Base-by-base conservation (phyloP, 352 stramenopile genomes). In the Thalassiosira hispida region DNA sequence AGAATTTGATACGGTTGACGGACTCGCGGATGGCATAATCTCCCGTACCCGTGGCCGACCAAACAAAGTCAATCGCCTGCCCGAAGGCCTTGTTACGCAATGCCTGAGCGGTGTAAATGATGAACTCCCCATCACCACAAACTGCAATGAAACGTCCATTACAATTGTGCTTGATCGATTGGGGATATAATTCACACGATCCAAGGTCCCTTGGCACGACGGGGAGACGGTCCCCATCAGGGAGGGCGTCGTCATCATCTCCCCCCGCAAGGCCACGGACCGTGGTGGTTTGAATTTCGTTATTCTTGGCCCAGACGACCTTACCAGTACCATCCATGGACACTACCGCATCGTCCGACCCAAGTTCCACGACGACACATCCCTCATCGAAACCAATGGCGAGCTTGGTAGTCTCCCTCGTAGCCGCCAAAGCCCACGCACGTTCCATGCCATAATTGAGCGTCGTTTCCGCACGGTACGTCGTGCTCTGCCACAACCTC, bases 381-480 rank as follows among this genome's bases (percentile, higher is more conserved):
- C 96, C 96, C 80, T 98, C 95, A 79, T 98, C 96, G 77, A 97
- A 98, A 22, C 95, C 96, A 79, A 98, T 97, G 8, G 95, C 96
- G 56, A 98, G 85, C 76, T 97, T 98, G 79, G 98, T 98, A 59
- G 86, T 89, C 51, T 90, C 74, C 29, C 88, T 83, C 1, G 89
- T 92, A 22, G 94, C 95, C 9, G 95, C 93, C 59, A 99, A 90
- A 12, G 96, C 91, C 98, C 97, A 99, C 29, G 95, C 96, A 74
- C 98, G 96, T 81, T 99, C 97, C 95, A 99, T 98, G 42, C 96
- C 96, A 81, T 99, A 99, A 90, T 99, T 99, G 20, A 99, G 91
- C 47, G 97, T 99, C 9, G 97, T 98, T 88, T 99, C 97, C 0
- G 96, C 95, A 40, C 97, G 94, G 86, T 99, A 99, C 23, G 96